Conservation (phyloP, 768 basidiomycete species). For the Podaxis sp. region DNA sequence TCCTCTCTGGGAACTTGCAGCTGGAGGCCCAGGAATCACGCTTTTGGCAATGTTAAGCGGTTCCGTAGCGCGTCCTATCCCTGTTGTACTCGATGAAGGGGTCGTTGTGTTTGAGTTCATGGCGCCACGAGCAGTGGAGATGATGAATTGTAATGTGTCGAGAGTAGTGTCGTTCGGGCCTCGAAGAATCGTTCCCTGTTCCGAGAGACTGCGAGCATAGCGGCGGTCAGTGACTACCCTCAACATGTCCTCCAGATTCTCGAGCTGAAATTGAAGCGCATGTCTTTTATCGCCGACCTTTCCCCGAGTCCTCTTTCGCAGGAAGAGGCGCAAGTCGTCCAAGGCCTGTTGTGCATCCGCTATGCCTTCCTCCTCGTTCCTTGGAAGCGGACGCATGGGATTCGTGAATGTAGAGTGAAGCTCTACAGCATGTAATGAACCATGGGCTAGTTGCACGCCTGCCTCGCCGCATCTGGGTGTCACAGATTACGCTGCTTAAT, state of each 20-base stretch:
- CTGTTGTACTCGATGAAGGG: background rate
- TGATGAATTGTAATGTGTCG: background rate
- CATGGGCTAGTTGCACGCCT: background rate
- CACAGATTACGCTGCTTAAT: background rate
- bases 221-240: background rate
- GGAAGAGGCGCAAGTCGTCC: conserved; percentile 1
- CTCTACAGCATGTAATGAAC: background rate
- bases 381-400: background rate
- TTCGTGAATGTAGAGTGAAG: background rate
- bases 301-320: background rate
- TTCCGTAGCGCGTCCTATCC: background rate
- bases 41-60: background rate
- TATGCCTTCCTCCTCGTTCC: background rate
- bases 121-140: background rate
- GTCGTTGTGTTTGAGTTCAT: background rate
- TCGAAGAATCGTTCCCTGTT: background rate
- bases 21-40: background rate
- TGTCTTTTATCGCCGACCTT: background rate
- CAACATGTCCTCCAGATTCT: conserved; percentile 4
- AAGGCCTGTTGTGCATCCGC: background rate
- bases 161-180: background rate
- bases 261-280: conserved; percentile 3
- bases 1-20: background rate
- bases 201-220: conserved; percentile 3
- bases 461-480: background rate